Evolutionary conservation across 805 yeast species (phyloP), one percentile per base, ranked within the genome.

Genomic region (Wickerhamiella cacticola): DNA sequence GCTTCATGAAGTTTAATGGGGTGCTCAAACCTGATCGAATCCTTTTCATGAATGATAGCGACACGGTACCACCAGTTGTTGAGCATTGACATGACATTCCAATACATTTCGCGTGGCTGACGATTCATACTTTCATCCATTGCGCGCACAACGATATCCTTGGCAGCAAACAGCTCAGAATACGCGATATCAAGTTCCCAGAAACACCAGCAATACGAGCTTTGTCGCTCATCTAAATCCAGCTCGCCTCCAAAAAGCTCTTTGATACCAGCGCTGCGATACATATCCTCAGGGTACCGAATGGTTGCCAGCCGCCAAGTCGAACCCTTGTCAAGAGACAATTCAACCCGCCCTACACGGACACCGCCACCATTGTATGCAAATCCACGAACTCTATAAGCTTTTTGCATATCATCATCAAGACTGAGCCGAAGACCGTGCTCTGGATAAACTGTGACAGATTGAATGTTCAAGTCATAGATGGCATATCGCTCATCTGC

Each of bases 291-390:
- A 5, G 66, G 67, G 42, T 63, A 64, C n/a, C 57, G 56, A 3
- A 64, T 55, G 1, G 53, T 54, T 9, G 64, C 53, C 7, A 64
- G 55, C 18, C 22, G 42, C 69, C 69, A 65, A 0, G 56, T 55
- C 29, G 43, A 50, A 2, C 68, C 69, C 33, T 57, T 53, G 48
- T 65, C 66, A 13, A 65, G 50, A 22, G 65, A 59, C 7, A 65
- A 42, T 42, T 65, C 69, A 5, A 65, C 61, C 16, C 68, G 50
- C 2, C 68, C 66, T 3, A 65, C 55, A 19, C 61, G 51, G 22
- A 60, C 53, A 3, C 69, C 68, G 9, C 67, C 68, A 15, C 69
- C 69, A 50, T 62, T 64, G 48, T 64, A 65, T 0, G 66, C 67
- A 54, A 54, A 65, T 0, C 69, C 69, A 23, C 56, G 55, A 2